These are phyloP conservation scores for Nitzschia putrida DNA, from an alignment of 108 stramenopile species.

Conservation along the genomic window DNA sequence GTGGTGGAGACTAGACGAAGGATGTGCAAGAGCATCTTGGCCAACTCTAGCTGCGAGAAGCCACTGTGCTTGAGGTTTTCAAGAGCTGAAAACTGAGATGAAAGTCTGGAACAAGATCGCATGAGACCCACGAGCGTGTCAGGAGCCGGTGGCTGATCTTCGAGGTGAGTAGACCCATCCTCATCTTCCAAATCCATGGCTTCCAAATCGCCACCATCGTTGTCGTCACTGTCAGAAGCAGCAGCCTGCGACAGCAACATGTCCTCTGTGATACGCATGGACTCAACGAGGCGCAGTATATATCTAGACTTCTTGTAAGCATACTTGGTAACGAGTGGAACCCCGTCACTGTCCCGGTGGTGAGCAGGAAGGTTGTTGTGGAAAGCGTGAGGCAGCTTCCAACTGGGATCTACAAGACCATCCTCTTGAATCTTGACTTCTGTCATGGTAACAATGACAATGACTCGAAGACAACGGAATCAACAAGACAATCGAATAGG, in stretches of 20 bases:
- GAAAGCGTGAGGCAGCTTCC: slow-evolving; percentile 61
- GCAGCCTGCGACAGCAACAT: slow-evolving; percentile 39
- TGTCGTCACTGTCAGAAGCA: slow-evolving; percentile 28
- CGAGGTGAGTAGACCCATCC: slow-evolving; percentile 18
- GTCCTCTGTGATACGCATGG: slow-evolving; percentile 53
- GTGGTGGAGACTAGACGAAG: slow-evolving; percentile 67
- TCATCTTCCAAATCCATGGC: slow-evolving; percentile 33
- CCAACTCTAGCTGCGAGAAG: slow-evolving; percentile 57
- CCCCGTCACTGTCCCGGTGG: slow-evolving; percentile 55
- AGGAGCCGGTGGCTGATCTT: slow-evolving; percentile 12
- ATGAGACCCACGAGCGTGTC: slow-evolving; percentile 32
- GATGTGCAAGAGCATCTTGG: slow-evolving; percentile 68
- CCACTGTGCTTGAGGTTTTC: slow-evolving; percentile 67
- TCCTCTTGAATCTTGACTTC: slow-evolving; percentile 9
- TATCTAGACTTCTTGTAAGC: slow-evolving; percentile 63
- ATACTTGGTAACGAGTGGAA: slow-evolving; percentile 73
- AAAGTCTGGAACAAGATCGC: slow-evolving; percentile 64
- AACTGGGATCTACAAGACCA: slow-evolving; percentile 27
- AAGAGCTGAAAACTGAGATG: slow-evolving; percentile 62
- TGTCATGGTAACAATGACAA: too few relatives aligned
- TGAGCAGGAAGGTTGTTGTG: slow-evolving; percentile 65
- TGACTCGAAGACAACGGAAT: too few relatives aligned
- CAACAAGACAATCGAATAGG: too few relatives aligned
- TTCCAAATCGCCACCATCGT: slow-evolving; percentile 8
- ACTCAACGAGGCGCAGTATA: slow-evolving; percentile 54